These are phyloP conservation scores for Plicaturopsis crispa DNA, from an alignment of 768 basidiomycete species.

Conservation along the genomic window DNA sequence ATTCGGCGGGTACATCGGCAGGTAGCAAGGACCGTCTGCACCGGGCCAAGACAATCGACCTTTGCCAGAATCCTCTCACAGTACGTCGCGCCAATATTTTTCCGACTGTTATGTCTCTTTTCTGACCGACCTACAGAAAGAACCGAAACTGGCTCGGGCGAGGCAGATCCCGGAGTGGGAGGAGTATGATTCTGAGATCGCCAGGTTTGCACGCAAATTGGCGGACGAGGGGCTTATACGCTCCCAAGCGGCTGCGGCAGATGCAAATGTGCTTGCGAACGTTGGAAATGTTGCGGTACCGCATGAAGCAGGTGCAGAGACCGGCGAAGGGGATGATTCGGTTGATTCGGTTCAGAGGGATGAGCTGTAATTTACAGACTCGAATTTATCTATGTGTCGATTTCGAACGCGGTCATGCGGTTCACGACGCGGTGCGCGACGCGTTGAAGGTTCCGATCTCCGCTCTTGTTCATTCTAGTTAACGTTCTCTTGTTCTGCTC, in stretches of 20 bases:
- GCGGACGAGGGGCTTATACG: conserved; percentile 64
- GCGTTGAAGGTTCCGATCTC: too few species aligned
- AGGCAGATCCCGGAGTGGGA: conserved; percentile 98
- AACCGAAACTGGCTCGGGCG: conserved; percentile 90
- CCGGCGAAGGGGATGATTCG: too few species aligned
- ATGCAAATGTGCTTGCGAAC: conserved; percentile 57
- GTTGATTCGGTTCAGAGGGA: too few species aligned
- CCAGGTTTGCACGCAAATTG: conserved; percentile 67
- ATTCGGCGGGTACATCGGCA: too few species aligned
- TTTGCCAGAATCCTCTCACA: conserved; percentile 94
- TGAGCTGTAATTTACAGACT: too few species aligned
- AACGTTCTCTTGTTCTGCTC: too few species aligned
- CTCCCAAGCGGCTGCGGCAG: conserved; percentile 59
- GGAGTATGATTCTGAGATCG: conserved; percentile 86
- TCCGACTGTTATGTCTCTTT: neutral
- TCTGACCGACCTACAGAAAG: conserved; percentile 73
- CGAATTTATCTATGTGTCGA: too few species aligned
- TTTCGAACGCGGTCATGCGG: too few species aligned
- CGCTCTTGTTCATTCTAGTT: too few species aligned
- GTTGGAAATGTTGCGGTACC: too few species aligned
- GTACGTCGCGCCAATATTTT: conserved; percentile 33
- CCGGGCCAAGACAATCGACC: conserved; percentile 79
- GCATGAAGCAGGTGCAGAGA: too few species aligned
- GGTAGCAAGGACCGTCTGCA: conserved; percentile 79
- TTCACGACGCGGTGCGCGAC: too few species aligned